Conservation (phyloP, 179 eudicot genomes). For the Actinidia chinensis region DNA sequence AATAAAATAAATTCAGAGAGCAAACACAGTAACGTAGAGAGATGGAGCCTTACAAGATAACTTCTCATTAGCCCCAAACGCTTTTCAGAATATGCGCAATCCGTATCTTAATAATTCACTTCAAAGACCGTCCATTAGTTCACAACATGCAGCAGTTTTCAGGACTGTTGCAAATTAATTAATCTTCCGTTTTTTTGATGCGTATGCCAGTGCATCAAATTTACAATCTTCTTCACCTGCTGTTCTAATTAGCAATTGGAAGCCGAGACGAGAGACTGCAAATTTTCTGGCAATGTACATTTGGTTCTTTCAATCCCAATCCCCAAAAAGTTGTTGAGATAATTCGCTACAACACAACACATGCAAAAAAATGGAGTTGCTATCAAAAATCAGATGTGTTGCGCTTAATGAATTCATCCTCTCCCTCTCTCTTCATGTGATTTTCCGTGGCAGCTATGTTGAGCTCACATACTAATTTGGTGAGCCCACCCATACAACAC, state of each 20-base stretch:
- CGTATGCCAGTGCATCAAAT: background rate
- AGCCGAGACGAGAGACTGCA: background rate
- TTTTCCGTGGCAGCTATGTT: no score
- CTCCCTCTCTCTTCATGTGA: background rate
- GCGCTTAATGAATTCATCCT: background rate
- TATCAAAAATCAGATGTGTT: background rate
- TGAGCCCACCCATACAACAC: background rate
- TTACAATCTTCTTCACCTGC: background rate
- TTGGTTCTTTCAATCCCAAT: background rate
- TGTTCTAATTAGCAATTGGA: background rate
- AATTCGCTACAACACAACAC: background rate
- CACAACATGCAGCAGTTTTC: no score
- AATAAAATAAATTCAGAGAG: no score
- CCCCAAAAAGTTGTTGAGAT: background rate
- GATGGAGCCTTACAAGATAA: no score
- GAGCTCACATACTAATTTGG: background rate
- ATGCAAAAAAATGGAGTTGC: background rate
- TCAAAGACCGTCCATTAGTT: no score
- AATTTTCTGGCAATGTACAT: background rate
- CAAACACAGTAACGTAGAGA: no score
- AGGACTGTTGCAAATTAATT: no score
- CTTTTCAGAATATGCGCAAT: no score
- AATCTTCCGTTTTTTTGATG: no score
- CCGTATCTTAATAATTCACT: no score
- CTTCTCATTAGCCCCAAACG: no score